phyloP scores from a whole-genome alignment of 305 asterid genomes.

The Solanum hybrid region DNA sequence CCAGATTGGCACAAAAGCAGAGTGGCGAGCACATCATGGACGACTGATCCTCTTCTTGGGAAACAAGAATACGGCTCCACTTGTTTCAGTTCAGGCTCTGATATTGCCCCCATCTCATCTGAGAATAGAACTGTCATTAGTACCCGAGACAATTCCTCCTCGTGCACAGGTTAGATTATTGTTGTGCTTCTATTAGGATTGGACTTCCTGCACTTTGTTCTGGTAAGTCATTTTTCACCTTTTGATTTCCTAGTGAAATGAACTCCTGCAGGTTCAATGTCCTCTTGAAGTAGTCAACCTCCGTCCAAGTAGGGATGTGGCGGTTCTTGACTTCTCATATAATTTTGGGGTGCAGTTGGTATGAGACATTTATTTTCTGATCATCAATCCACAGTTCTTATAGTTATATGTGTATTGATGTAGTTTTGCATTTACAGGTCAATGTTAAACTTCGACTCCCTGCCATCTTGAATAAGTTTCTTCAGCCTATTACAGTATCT shows the following conservation, averaged over 20 bases:
- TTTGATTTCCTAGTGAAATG: not conserved
- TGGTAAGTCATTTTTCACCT: not conserved
- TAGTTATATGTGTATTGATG: not conserved
- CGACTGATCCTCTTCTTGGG: conserved; percentile 88
- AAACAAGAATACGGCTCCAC: conserved; percentile 77
- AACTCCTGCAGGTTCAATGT: conserved; percentile 65
- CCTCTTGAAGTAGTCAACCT: conserved; percentile 85
- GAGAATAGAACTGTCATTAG: conserved; percentile 70
- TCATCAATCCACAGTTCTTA: not conserved
- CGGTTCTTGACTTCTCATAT: conserved; percentile 87
- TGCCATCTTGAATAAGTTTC: conserved; percentile 76
- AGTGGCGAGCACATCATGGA: conserved; percentile 86
- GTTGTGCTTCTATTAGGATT: conserved; percentile 1
- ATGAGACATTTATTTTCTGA: conserved; percentile 6
- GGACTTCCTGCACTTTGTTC: not conserved
- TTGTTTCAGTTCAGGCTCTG: conserved; percentile 67
- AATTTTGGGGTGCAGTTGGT: conserved; percentile 69
- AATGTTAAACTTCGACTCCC: conserved; percentile 96
- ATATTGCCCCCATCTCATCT: conserved; percentile 77
- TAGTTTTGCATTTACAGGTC: conserved; percentile 43
- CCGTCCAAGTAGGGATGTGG: conserved; percentile 83
- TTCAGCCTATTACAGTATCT: conserved; percentile 83
- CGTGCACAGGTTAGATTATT: conserved; percentile 74
- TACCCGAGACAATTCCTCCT: conserved; percentile 93
- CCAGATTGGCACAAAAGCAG: conserved; percentile 95